Percentiles rank a stretch among this genome's conserved stretches.
Conservation (phyloP, 1,139 yeast species). For the Zhuliangozyma blackwelliae region DNA sequence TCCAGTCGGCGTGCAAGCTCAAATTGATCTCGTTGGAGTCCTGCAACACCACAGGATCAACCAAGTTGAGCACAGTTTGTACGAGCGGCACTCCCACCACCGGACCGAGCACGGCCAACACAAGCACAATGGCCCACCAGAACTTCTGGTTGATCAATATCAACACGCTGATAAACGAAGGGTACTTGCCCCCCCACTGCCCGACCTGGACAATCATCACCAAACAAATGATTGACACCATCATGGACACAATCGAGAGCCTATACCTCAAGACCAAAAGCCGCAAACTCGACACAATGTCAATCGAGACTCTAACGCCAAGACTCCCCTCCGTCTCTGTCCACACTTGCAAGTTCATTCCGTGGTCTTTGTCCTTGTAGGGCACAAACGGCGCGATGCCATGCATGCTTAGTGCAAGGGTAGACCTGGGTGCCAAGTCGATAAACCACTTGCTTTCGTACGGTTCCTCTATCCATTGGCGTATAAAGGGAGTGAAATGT, state of each 20-base stretch:
- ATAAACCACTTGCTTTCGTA: constrained; percentile 77
- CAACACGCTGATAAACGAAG: constrained; percentile 49
- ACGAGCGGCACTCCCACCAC: constrained; percentile 19
- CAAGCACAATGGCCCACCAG: constrained; percentile 15
- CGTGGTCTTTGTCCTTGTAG: constrained; percentile 25
- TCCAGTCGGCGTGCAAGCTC: constrained; percentile 20
- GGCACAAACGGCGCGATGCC: constrained; percentile 83
- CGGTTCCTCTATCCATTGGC: constrained; percentile 66
- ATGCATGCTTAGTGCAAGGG: constrained; percentile 46
- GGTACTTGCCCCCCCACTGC: constrained; percentile 38
- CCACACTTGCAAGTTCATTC: constrained; percentile 45
- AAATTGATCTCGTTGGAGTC: constrained; percentile 32
- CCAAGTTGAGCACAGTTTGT: constrained; percentile 23
- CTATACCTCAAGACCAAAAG: constrained; percentile 60
- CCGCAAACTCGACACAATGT: constrained; percentile 44
- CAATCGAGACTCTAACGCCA: constrained; percentile 34
- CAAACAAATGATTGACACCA: constrained; percentile 44
- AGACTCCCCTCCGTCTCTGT: constrained; percentile 22
- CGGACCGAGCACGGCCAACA: constrained; percentile 35
- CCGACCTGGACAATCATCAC: constrained; percentile 40
- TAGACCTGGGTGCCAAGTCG: constrained; percentile 29
- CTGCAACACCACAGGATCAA: constrained; percentile 55
- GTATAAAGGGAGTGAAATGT: constrained; percentile 55
- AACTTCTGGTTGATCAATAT: constrained; percentile 5
- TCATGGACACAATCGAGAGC: constrained; percentile 52